Evolutionary conservation across 2,329 filamentous ascomycete species (phyloP).

Genomic region (Seiridium cupressi): DNA sequence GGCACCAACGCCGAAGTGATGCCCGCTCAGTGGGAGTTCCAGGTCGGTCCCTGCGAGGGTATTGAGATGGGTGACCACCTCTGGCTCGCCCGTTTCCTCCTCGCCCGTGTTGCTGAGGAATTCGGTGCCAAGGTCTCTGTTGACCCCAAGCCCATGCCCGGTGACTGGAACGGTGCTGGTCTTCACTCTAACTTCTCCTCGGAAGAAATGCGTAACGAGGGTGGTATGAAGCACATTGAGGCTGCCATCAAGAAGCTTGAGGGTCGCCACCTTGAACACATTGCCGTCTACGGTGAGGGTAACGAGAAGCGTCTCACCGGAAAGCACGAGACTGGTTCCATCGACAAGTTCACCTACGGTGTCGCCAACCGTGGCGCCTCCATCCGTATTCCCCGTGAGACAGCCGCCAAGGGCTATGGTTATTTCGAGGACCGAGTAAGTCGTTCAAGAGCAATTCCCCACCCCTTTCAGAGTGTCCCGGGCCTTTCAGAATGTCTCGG

Average conservation of each 20-base stretch:
- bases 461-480: too few species aligned
- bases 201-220: slow-evolving; percentile 81
- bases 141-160: slow-evolving; percentile 91
- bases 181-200: slow-evolving; percentile 65
- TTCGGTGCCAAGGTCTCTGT: slow-evolving; percentile 95
- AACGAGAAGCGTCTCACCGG: slow-evolving; percentile 94
- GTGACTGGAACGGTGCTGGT: slow-evolving; percentile 96
- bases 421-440: slow-evolving; percentile 78
- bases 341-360: slow-evolving; percentile 91
- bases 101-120: slow-evolving; percentile 90
- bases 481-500: too few species aligned
- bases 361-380: slow-evolving; percentile 94
- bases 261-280: slow-evolving; percentile 77
- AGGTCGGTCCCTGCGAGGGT: slow-evolving; percentile 85
- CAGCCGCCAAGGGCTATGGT: slow-evolving; percentile 83
- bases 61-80: slow-evolving; percentile 95
- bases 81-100: slow-evolving; percentile 88
- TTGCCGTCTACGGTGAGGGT: slow-evolving; percentile 91
- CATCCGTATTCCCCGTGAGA: slow-evolving; percentile 86
- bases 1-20: slow-evolving; percentile 99
- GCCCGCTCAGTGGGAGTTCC: slow-evolving; percentile 97
- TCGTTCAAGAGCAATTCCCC: too few species aligned
- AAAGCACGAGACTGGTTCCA: slow-evolving; percentile 88
- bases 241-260: slow-evolving; percentile 80
- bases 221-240: slow-evolving; percentile 95